A percentile compares a stretch with the other conserved stretches of the same genome.
These are phyloP conservation scores for Epichloe bromicola DNA, from an alignment of 2,329 filamentous ascomycete species.

Conservation along the genomic window DNA sequence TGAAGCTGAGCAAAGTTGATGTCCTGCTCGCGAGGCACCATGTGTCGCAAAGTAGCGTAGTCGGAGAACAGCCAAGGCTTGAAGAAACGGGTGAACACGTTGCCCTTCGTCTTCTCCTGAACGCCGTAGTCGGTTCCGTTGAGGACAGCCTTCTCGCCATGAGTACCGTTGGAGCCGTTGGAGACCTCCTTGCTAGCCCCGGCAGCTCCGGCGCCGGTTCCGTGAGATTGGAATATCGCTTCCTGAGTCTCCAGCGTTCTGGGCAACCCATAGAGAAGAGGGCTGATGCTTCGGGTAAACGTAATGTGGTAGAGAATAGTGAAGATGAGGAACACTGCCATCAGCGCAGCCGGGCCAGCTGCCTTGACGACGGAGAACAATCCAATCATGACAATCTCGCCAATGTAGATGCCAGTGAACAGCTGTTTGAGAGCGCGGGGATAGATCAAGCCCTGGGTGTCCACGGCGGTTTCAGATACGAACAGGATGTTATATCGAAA, in stretches of 20 bases:
- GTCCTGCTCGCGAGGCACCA: constrained; percentile 49
- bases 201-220: constrained; percentile 12
- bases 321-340: constrained; percentile 64
- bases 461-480: constrained; percentile 63
- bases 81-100: constrained; percentile 47
- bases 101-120: constrained; percentile 38
- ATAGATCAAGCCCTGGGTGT: constrained; percentile 82
- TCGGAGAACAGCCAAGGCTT: constrained; percentile 66
- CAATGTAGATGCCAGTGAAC: constrained; percentile 67
- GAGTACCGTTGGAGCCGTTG: constrained; percentile 1
- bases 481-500: constrained; percentile 83
- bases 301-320: constrained; percentile 64
- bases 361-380: constrained; percentile 60
- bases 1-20: constrained; percentile 30
- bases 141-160: constrained; percentile 6
- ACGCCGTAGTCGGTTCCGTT: constrained; percentile 13
- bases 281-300: constrained; percentile 54
- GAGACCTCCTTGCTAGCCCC: constrained; percentile 7
- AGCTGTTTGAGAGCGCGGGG: constrained; percentile 80
- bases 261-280: constrained; percentile 60
- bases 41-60: constrained; percentile 55
- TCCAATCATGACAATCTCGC: constrained; percentile 67
- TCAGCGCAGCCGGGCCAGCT: constrained; percentile 59
- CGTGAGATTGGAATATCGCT: constrained; percentile 21
- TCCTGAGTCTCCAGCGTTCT: constrained; percentile 40